A percentile compares a stretch with the other conserved stretches of the same genome.
Evolutionary conservation across 1,139 yeast species (phyloP).

Genomic region (Yamadazyma conglobata): DNA sequence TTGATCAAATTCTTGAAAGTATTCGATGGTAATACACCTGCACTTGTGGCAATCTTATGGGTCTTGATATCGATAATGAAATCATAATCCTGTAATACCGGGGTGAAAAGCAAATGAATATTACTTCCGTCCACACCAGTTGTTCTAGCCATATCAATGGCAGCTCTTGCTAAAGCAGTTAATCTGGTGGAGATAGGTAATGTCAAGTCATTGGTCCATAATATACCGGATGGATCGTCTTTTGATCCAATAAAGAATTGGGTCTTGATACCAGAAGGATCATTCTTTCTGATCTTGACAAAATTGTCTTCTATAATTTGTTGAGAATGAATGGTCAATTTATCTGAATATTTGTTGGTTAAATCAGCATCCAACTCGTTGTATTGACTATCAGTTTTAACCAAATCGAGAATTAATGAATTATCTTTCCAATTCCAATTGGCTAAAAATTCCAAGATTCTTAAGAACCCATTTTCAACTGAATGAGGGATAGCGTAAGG

Average conservation of each 20-base stretch:
- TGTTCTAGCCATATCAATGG: slow-evolving; percentile 49
- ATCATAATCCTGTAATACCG: slow-evolving; percentile 83
- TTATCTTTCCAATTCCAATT: slow-evolving; percentile 95
- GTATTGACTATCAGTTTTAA: slow-evolving; percentile 38
- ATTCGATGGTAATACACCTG: slow-evolving; percentile 54
- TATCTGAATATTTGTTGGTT: slow-evolving; percentile 49
- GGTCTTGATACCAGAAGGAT: slow-evolving; percentile 76
- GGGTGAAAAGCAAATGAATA: slow-evolving; percentile 62
- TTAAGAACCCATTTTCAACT: slow-evolving; percentile 74
- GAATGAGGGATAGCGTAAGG: slow-evolving; percentile 81
- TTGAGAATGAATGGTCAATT: slow-evolving; percentile 57
- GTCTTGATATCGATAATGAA: slow-evolving; percentile 62
- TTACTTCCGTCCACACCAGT: slow-evolving; percentile 44
- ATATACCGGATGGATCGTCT: slow-evolving; percentile 77
- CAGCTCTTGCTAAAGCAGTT: slow-evolving; percentile 83
- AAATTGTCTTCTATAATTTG: slow-evolving; percentile 65
- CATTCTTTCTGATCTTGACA: slow-evolving; percentile 61
- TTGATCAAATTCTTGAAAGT: slow-evolving; percentile 61
- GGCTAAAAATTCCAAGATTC: slow-evolving; percentile 67
- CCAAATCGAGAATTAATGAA: slow-evolving; percentile 72
- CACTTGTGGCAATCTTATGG: slow-evolving; percentile 37
- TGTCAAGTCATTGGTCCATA: slow-evolving; percentile 72
- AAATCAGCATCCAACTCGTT: slow-evolving; percentile 18
- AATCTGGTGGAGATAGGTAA: slow-evolving; percentile 82
- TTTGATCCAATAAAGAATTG: slow-evolving; percentile 82